Evolutionary conservation across 352 stramenopile species (phyloP), one percentile per base, ranked within the genome.

Genomic region (Phytophthora vignae): DNA sequence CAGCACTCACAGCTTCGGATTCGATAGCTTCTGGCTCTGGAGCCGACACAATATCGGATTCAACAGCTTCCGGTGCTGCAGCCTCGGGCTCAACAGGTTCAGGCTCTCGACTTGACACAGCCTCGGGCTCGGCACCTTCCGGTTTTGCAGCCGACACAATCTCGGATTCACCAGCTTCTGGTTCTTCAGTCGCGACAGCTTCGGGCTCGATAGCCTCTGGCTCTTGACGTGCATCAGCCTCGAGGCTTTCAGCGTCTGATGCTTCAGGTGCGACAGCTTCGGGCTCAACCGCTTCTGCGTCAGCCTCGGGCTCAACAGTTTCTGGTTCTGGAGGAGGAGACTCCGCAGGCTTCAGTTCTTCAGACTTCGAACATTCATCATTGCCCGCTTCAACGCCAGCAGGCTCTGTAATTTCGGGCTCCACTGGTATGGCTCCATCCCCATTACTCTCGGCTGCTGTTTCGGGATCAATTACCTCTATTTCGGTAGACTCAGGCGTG

Each of bases 261-360:
- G 48, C 54, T 14, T 29, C 19, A 36, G n/a, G 6, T 21, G 19
- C 6, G 5, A 44, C 42, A 27, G 22, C 11, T 12, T 54, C 42
- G 11, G 22, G n/a, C 17, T 65, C 58, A 0, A 44, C 44, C 42
- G 3, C 42, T 49, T 49, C 42, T 49, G 38, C 38, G 6, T n/a
- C 19, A 22, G 17, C 15, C 15, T 54, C 14, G 25, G 42, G 2
- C n/a, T 55, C 22, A 5, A 40, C 42, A 12, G 15, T 27, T 12
- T 22, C 42, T 10, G 1, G 4, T 7, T 49, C 17, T 49, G 7
- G 12, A 17, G 38, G 4, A 14, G 36, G 12, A n/a, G 38, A 44
- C 38, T 44, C 27, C 6, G 54, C 38, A 50, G 40, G 40, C 10
- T 57, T 15, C 44, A 19, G 19, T 4, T 67, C 57, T 25, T 66